phyloP scores from a whole-genome alignment of 2,329 filamentous ascomycete genomes.

The Eutypella sp. region DNA sequence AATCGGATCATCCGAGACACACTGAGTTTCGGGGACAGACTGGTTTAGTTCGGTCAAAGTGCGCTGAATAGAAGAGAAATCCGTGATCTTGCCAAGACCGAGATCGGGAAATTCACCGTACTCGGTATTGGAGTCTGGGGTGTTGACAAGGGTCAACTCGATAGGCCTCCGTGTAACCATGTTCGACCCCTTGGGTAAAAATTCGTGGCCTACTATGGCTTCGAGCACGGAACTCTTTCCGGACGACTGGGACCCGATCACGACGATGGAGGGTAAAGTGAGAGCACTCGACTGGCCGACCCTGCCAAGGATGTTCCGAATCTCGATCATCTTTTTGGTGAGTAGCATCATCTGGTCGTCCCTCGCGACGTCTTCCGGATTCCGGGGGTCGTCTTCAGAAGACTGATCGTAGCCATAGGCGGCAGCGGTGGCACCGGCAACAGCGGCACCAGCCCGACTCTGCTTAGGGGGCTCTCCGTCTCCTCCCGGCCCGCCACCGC shows the following conservation, averaged over 20 bases:
- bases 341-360: slow-evolving; percentile 99
- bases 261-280: slow-evolving; percentile 93
- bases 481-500: slow-evolving; percentile 45
- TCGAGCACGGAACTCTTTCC: slow-evolving; percentile 97
- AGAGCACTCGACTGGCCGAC: slow-evolving; percentile 88
- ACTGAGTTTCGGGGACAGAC: slow-evolving; percentile 84
- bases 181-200: slow-evolving; percentile 94
- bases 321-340: slow-evolving; percentile 99
- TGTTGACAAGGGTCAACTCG: slow-evolving; percentile 93
- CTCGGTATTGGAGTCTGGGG: slow-evolving; percentile 77
- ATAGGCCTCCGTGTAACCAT: slow-evolving; percentile 97
- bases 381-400: slow-evolving; percentile 57
- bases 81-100: slow-evolving; percentile 81
- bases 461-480: slow-evolving; percentile 52
- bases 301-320: slow-evolving; percentile 82
- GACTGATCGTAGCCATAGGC: slow-evolving; percentile 75
- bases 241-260: slow-evolving; percentile 96
- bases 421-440: slow-evolving; percentile 65
- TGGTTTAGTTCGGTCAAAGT: slow-evolving; percentile 93
- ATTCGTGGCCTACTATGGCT: slow-evolving; percentile 95
- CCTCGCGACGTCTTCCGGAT: slow-evolving; percentile 62
- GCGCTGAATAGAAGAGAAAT: slow-evolving; percentile 87
- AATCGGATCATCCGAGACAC: slow-evolving; percentile 94
- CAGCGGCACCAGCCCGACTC: slow-evolving; percentile 56
- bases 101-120: slow-evolving; percentile 96